Evolutionary conservation across 495 filamentous ascomycete species (phyloP).

Genomic region (Penicillium egyptiacum): DNA sequence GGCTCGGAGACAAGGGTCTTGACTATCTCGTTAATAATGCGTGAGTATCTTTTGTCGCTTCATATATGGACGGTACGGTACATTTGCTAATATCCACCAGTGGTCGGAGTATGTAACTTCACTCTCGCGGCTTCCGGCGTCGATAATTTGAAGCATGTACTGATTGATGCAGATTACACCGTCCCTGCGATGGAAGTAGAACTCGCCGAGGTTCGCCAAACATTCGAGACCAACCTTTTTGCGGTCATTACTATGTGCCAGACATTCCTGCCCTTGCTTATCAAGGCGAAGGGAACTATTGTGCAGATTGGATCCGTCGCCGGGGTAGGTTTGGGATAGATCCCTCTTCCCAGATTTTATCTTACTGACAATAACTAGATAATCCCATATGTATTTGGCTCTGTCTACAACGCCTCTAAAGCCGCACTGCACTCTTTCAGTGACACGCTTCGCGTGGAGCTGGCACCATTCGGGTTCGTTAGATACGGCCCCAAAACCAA

Average conservation of each 20-base stretch:
- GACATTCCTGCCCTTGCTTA: slow-evolving; percentile 57
- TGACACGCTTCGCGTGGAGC: slow-evolving; percentile 59
- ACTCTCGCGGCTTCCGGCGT: slow-evolving; percentile 22
- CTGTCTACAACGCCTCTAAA: slow-evolving; percentile 64
- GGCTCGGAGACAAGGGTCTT: slow-evolving; percentile 47
- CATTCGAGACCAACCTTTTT: slow-evolving; percentile 61
- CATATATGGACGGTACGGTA: neutral
- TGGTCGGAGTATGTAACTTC: slow-evolving; percentile 6
- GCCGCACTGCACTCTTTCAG: slow-evolving; percentile 61
- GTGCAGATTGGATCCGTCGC: slow-evolving; percentile 61
- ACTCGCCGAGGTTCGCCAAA: slow-evolving; percentile 48
- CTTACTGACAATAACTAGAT: slow-evolving; percentile 26
- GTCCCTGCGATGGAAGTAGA: slow-evolving; percentile 60
- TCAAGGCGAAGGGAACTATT: slow-evolving; percentile 59
- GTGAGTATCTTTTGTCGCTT: slow-evolving; percentile 28
- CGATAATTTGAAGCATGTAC: slow-evolving; percentile 26
- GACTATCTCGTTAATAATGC: slow-evolving; percentile 66
- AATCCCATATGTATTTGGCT: slow-evolving; percentile 56
- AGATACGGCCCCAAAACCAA: neutral
- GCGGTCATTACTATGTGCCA: slow-evolving; percentile 60
- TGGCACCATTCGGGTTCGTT: slow-evolving; percentile 46
- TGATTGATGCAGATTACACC: slow-evolving; percentile 50
- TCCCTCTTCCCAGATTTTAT: neutral
- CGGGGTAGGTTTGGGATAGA: slow-evolving; percentile 32
- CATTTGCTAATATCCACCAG: slow-evolving; percentile 7